phyloP scores from a whole-genome alignment of 768 basidiomycete genomes.

The Serendipita indica region DNA sequence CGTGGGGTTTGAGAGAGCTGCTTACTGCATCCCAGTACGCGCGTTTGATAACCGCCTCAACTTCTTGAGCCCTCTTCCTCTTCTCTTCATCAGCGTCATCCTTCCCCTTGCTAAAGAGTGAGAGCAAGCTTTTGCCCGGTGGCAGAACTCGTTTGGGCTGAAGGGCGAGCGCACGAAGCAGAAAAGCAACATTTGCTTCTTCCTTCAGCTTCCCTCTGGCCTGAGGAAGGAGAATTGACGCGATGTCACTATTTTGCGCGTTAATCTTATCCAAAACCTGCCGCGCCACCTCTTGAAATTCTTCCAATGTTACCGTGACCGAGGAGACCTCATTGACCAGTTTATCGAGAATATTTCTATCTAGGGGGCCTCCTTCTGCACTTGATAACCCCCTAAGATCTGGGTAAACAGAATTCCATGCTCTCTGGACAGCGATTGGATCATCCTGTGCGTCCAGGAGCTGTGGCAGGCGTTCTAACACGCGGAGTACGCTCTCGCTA shows the following conservation, averaged over 20 bases:
- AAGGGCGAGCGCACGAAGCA: neutral
- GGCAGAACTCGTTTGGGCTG: neutral
- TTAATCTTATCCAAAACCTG: conserved; percentile 2
- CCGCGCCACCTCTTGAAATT: neutral
- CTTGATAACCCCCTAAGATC: neutral
- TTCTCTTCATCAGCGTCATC: neutral
- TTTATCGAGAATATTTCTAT: neutral
- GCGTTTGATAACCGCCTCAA: neutral
- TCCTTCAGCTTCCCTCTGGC: neutral
- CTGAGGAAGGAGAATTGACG: neutral
- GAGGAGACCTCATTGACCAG: neutral
- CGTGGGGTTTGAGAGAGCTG: neutral
- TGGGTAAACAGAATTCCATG: neutral
- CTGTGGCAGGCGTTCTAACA: neutral
- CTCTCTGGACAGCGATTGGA: neutral
- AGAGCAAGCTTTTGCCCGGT: neutral
- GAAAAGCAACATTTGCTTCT: neutral
- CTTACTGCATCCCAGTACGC: conserved; percentile 7
- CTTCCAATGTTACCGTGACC: conserved; percentile 1
- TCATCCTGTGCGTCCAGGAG: neutral
- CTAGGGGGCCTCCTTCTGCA: neutral
- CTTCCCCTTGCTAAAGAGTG: neutral
- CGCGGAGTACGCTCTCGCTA: neutral
- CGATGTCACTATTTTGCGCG: neutral
- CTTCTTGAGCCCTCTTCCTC: neutral